These are phyloP conservation scores for Trichoderma aggressivum DNA, from an alignment of 2,329 filamentous ascomycete species.

Conservation along the genomic window DNA sequence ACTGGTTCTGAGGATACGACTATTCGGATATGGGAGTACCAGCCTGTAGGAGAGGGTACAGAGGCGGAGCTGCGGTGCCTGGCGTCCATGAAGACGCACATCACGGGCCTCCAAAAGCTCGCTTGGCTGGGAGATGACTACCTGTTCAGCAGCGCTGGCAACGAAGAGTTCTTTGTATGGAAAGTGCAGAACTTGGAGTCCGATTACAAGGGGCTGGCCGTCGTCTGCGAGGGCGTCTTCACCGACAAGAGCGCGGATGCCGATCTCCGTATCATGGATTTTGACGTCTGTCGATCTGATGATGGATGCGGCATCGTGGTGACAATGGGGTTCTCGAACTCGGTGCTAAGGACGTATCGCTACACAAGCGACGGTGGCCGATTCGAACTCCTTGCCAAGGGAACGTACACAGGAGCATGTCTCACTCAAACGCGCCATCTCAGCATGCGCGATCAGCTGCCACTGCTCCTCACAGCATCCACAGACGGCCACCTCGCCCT, in stretches of 20 bases:
- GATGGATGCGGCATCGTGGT: conserved; percentile 49
- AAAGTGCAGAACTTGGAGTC: conserved; percentile 54
- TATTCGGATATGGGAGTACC: conserved; percentile 68
- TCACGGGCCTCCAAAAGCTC: conserved; percentile 77
- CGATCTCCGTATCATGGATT: conserved; percentile 79
- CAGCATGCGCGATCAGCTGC: conserved; percentile 23
- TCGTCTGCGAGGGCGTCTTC: conserved; percentile 55
- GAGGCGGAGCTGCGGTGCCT: conserved; percentile 44
- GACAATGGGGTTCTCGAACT: conserved; percentile 79
- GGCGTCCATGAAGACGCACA: conserved; percentile 71
- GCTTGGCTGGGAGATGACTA: conserved; percentile 69
- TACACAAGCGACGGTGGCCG: conserved; percentile 39
- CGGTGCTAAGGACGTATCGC: conserved; percentile 61
- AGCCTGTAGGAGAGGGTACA: conserved; percentile 15
- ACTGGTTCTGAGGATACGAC: conserved; percentile 71
- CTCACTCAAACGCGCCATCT: conserved; percentile 63
- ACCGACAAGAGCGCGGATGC: conserved; percentile 48
- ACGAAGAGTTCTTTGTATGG: conserved; percentile 90
- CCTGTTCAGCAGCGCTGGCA: conserved; percentile 82
- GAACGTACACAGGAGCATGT: conserved; percentile 68
- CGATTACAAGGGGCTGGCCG: conserved; percentile 47
- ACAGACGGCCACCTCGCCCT: conserved; percentile 71
- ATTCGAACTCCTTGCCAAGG: conserved; percentile 51
- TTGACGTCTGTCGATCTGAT: conserved; percentile 52
- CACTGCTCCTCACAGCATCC: conserved; percentile 62